Percentiles rank a stretch among this genome's conserved stretches.
Evolutionary conservation across 2,329 filamentous ascomycete species (phyloP).

Genomic region (Cladophialophora psammophila): DNA sequence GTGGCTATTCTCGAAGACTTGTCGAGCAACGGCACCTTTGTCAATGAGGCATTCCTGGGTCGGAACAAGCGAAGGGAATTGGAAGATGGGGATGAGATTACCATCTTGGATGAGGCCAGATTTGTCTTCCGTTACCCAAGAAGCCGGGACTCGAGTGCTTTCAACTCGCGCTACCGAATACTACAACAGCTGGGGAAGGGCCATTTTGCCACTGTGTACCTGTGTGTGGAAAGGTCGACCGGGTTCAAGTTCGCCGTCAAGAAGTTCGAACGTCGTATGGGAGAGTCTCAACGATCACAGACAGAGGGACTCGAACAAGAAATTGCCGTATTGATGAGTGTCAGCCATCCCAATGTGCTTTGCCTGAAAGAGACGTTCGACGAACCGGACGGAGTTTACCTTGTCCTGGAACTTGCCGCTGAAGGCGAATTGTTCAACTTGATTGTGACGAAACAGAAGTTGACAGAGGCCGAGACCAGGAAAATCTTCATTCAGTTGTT

Average conservation of each 20-base stretch:
- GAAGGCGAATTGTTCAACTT: constrained; percentile 96
- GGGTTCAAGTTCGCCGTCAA: constrained; percentile 91
- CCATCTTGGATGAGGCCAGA: constrained; percentile 80
- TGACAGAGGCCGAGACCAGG: constrained; percentile 82
- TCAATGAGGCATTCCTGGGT: constrained; percentile 89
- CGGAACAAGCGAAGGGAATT: constrained; percentile 91
- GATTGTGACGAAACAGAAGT: constrained; percentile 88
- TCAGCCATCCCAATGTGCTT: constrained; percentile 90
- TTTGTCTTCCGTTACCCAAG: constrained; percentile 93
- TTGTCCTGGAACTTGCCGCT: constrained; percentile 87
- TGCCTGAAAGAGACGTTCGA: constrained; percentile 96
- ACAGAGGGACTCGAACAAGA: constrained; percentile 90
- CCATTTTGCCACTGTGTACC: constrained; percentile 91
- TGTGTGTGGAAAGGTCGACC: constrained; percentile 84
- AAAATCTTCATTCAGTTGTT: constrained; percentile 92
- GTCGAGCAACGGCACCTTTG: constrained; percentile 94
- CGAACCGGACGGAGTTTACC: constrained; percentile 86
- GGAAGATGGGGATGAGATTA: constrained; percentile 88
- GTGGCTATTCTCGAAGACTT: constrained; percentile 87
- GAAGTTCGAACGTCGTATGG: constrained; percentile 85
- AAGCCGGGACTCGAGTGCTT: constrained; percentile 73
- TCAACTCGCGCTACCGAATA: constrained; percentile 84
- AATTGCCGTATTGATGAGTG: constrained; percentile 95
- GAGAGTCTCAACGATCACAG: constrained; percentile 82
- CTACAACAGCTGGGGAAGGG: constrained; percentile 89